Evolutionary conservation across 1,284 basidiomycete genomes (phyloP).

Genomic region (Cryptococcus hybrid): DNA sequence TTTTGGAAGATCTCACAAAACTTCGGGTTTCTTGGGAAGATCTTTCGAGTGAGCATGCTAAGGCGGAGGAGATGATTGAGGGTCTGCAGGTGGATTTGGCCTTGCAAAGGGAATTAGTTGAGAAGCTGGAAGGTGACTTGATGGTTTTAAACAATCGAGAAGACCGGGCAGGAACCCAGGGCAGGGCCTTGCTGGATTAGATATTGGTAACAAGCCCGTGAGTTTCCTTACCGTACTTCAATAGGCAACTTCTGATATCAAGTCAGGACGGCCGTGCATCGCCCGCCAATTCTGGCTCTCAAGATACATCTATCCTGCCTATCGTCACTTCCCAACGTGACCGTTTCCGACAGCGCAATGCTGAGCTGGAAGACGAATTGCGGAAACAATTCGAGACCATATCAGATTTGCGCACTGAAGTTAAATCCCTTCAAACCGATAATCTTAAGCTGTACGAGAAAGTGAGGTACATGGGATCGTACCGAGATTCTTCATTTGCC

Average conservation of each 20-base stretch:
- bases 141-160: constrained; percentile 60
- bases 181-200: constrained; percentile 64
- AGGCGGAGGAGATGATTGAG: constrained; percentile 61
- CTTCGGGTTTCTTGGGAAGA: constrained; percentile 80
- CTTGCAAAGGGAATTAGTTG: constrained; percentile 75
- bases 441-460: constrained; percentile 96
- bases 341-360: constrained; percentile 90
- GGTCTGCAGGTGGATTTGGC: constrained; percentile 65
- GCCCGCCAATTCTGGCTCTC: constrained; percentile 18
- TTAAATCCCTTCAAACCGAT: constrained; percentile 83
- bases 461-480: constrained; percentile 93
- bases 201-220: constrained; percentile 59
- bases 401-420: constrained; percentile 81
- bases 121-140: constrained; percentile 87
- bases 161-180: constrained; percentile 21
- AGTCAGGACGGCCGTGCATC: constrained; percentile 31
- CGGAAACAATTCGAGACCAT: constrained; percentile 91
- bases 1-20: constrained; percentile 91
- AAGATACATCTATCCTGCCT: constrained; percentile 86
- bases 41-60: constrained; percentile 65
- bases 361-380: constrained; percentile 96
- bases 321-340: constrained; percentile 97
- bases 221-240: constrained; percentile 14
- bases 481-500: constrained; percentile 53
- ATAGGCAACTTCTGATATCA: neutral